phyloP scores from a whole-genome alignment of 169 alveolate genomes.

The Eimeria brunetti region DNA sequence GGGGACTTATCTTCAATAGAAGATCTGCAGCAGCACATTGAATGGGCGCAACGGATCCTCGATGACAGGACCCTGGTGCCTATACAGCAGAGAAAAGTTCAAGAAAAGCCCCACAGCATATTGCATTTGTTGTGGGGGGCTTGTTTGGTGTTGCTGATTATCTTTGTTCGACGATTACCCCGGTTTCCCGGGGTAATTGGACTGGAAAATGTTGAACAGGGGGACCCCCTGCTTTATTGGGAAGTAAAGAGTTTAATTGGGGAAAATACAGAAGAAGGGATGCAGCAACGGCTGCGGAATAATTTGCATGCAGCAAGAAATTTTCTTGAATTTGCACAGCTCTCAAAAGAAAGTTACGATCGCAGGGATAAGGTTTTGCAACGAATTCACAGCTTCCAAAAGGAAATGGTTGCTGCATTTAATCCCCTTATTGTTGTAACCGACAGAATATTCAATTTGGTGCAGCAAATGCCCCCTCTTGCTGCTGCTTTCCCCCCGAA shows the following conservation, averaged over 20 bases:
- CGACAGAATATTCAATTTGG: background rate
- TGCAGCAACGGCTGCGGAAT: slow-evolving; percentile 33
- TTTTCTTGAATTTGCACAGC: slow-evolving; percentile 18
- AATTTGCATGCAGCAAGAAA: background rate
- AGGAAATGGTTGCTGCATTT: background rate
- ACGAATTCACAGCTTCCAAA: slow-evolving; percentile 16
- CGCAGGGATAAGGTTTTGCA: background rate
- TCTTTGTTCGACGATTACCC: slow-evolving; percentile 53
- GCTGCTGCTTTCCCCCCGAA: background rate
- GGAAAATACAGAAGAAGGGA: slow-evolving; percentile 17
- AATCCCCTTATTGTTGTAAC: slow-evolving; percentile 3
- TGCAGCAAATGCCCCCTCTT: slow-evolving; percentile 5
- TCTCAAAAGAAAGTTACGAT: slow-evolving; percentile 42
- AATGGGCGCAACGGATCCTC: slow-evolving; percentile 17
- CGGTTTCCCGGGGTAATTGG: slow-evolving; percentile 32
- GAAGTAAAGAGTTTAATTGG: slow-evolving; percentile 19
- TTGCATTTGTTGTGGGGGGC: slow-evolving; percentile 47
- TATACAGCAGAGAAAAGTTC: background rate
- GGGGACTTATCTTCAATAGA: background rate
- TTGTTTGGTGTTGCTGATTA: background rate
- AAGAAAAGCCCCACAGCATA: slow-evolving; percentile 26
- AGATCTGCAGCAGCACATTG: slow-evolving; percentile 2
- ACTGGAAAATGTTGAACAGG: background rate
- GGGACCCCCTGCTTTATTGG: slow-evolving; percentile 50
- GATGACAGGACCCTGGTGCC: slow-evolving; percentile 45